These are phyloP conservation scores for Globisporangium alternatum DNA, from an alignment of 352 stramenopile species.

Conservation along the genomic window DNA sequence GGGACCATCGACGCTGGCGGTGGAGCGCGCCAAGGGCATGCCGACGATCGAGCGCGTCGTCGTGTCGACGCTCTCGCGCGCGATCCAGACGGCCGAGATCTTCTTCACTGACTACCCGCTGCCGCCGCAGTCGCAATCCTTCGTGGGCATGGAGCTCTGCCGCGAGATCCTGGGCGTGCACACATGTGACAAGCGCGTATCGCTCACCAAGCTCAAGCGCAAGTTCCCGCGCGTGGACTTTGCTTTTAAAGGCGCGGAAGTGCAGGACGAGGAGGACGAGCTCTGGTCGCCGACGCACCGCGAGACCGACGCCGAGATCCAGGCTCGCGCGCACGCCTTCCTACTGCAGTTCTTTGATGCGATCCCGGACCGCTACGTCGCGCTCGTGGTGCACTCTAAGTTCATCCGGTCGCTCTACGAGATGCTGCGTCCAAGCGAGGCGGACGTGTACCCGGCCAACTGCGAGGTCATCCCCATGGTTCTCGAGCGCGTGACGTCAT, in stretches of 20 bases:
- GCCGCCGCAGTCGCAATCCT: conserved; percentile 17
- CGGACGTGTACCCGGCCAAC: conserved; percentile 35
- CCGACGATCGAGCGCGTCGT: conserved; percentile 55
- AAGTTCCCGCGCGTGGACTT: conserved; percentile 71
- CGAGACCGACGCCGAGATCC: conserved; percentile 61
- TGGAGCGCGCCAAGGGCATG: conserved; percentile 52
- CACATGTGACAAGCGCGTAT: conserved; percentile 63
- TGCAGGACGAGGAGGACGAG: conserved; percentile 50
- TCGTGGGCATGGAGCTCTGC: conserved; percentile 61
- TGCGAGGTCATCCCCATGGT: conserved; percentile 52
- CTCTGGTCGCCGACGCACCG: conserved; percentile 57
- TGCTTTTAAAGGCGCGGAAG: conserved; percentile 19
- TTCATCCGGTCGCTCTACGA: conserved; percentile 63
- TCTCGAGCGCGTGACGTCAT: conserved; percentile 19
- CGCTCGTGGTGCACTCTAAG: conserved; percentile 62
- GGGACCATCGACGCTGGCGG: conserved; percentile 26
- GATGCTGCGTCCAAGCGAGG: conserved; percentile 31
- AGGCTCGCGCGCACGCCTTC: conserved; percentile 42
- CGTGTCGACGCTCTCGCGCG: conserved; percentile 63
- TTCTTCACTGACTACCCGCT: conserved; percentile 48
- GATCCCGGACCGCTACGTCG: conserved; percentile 50
- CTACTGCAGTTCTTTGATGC: conserved; percentile 36
- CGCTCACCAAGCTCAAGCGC: conserved; percentile 34
- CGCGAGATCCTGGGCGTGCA: conserved; percentile 63
- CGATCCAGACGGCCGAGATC: conserved; percentile 66